Evolutionary conservation across 441 rosid species (phyloP).

Genomic region (Eugenia klotzschiana): DNA sequence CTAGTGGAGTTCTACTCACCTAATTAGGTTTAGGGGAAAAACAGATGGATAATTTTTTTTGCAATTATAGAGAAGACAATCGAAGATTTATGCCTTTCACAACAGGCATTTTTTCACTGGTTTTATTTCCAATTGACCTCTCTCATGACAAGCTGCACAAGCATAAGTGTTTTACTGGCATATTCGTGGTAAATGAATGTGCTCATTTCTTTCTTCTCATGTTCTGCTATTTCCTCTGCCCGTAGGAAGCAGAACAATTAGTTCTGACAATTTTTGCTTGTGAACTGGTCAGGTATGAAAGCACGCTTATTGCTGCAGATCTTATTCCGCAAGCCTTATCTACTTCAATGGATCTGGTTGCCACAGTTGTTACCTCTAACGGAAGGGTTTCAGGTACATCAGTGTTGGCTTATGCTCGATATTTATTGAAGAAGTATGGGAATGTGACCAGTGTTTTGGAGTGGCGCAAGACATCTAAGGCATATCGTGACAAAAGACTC

Average conservation of each 20-base stretch:
- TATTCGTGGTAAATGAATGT: not conserved
- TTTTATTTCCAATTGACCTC: not conserved
- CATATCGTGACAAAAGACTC: constrained; percentile 67
- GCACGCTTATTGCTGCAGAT: constrained; percentile 65
- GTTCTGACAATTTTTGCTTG: not conserved
- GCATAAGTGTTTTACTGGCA: not conserved
- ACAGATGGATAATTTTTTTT: not conserved
- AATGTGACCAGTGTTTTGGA: constrained; percentile 66
- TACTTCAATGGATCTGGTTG: constrained; percentile 51
- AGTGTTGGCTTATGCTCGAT: constrained; percentile 60
- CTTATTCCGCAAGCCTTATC: constrained; percentile 83
- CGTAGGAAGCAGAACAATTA: not conserved
- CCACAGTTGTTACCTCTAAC: constrained; percentile 44
- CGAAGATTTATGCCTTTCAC: not conserved
- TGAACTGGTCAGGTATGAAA: constrained; percentile 69
- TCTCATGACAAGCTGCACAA: not conserved
- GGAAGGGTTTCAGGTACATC: constrained; percentile 67
- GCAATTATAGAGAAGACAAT: not conserved
- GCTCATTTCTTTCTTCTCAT: not conserved
- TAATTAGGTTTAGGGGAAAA: not conserved
- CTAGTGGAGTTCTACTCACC: not conserved
- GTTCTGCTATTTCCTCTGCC: not conserved
- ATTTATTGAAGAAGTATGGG: constrained; percentile 68
- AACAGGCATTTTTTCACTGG: not conserved
- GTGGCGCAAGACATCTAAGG: constrained; percentile 75